Evolutionary conservation across 139 green algal genomes (phyloP).

Genomic region (Chlorella sorokiniana): DNA sequence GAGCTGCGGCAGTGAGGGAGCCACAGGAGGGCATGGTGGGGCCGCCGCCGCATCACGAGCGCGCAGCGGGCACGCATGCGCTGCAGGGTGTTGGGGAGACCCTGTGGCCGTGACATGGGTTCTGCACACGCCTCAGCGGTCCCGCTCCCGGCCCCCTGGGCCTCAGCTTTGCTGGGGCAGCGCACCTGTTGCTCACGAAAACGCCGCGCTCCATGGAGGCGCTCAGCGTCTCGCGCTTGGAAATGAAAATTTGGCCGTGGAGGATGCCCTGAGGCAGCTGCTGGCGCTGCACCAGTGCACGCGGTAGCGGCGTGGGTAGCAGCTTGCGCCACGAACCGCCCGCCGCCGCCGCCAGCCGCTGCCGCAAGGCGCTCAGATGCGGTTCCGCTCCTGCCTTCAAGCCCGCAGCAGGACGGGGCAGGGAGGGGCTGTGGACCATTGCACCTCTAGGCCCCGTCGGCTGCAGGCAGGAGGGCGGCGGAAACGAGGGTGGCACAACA

Average conservation of each 20-base stretch:
- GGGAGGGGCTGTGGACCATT: background rate
- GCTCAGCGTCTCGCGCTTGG: constrained; percentile 10
- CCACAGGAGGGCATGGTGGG: background rate
- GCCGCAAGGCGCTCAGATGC: background rate
- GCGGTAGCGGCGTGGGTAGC: background rate
- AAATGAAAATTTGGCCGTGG: constrained; percentile 14
- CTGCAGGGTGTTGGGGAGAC: too few relatives aligned
- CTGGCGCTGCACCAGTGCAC: background rate
- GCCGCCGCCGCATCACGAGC: too few relatives aligned
- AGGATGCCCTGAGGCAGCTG: background rate
- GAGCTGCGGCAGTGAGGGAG: constrained; percentile 1
- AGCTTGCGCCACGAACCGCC: background rate
- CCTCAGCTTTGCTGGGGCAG: too few relatives aligned
- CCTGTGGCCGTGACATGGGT: background rate
- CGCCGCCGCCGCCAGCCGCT: background rate
- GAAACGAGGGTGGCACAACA: too few relatives aligned
- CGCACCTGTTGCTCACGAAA: constrained; percentile 28
- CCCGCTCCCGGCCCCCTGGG: background rate
- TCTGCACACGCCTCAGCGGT: background rate
- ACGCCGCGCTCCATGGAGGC: constrained; percentile 1
- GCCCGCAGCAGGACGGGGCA: background rate
- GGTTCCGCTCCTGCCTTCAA: background rate
- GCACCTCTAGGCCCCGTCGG: too few relatives aligned
- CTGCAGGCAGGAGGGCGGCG: too few relatives aligned
- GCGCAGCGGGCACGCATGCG: too few relatives aligned